phyloP scores from a whole-genome alignment of 805 yeast species.

The Alloascoidea hylecoeti region DNA sequence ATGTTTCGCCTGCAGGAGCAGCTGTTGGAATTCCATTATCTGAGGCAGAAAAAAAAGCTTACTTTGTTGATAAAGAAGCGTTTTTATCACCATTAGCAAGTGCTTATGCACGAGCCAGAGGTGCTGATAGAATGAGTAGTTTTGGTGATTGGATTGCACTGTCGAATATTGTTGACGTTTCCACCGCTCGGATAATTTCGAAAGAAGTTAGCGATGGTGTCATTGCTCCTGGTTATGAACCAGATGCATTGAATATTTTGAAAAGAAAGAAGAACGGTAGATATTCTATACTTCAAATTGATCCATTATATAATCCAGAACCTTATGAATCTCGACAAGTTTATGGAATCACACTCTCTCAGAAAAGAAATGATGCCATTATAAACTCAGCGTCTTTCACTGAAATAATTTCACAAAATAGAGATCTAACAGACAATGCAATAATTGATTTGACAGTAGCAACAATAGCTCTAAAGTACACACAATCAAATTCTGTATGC shows the following conservation, averaged over 20 bases:
- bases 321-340: slow-evolving; percentile 83
- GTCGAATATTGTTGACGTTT: slow-evolving; percentile 88
- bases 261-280: slow-evolving; percentile 93
- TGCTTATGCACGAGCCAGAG: slow-evolving; percentile 98
- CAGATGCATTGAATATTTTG: slow-evolving; percentile 82
- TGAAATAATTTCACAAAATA: slow-evolving; percentile 82
- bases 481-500: slow-evolving; percentile 97
- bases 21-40: slow-evolving; percentile 93
- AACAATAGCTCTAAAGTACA: slow-evolving; percentile 91
- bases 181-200: slow-evolving; percentile 94
- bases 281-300: slow-evolving; percentile 92
- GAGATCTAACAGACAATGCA: slow-evolving; percentile 83
- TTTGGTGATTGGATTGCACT: slow-evolving; percentile 98
- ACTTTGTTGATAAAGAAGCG: slow-evolving; percentile 90
- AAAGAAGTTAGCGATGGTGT: slow-evolving; percentile 98
- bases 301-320: slow-evolving; percentile 84
- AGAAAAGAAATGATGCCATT: slow-evolving; percentile 95
- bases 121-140: slow-evolving; percentile 99
- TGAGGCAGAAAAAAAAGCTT: slow-evolving; percentile 86
- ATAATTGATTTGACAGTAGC: slow-evolving; percentile 91
- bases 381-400: slow-evolving; percentile 82
- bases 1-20: slow-evolving; percentile 97
- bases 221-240: slow-evolving; percentile 92
- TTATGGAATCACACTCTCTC: slow-evolving; percentile 89
- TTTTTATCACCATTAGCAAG: slow-evolving; percentile 93